These are phyloP conservation scores for Xylogone sp. DNA, from an alignment of 2,329 filamentous ascomycete species.

Conservation along the genomic window DNA sequence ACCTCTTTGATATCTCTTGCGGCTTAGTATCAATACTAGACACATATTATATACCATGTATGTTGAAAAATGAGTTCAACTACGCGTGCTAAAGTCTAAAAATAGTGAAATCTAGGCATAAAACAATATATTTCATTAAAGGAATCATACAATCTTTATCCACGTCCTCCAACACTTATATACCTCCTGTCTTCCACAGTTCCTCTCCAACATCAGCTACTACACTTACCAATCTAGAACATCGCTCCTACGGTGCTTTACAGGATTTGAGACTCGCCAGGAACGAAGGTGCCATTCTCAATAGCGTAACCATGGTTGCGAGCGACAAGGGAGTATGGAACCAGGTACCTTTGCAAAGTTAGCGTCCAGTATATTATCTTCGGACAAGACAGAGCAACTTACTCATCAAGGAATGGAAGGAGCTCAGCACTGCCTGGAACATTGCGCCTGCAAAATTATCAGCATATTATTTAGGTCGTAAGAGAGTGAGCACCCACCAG, in stretches of 20 bases:
- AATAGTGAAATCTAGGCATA: too few species aligned
- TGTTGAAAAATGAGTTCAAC: too few species aligned
- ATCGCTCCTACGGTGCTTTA: constrained; percentile 4
- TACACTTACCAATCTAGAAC: too few species aligned
- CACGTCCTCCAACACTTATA: too few species aligned
- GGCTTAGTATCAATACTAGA: too few species aligned
- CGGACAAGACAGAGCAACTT: constrained; percentile 11
- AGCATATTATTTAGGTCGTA: background rate
- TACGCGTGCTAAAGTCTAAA: too few species aligned
- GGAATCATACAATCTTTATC: too few species aligned
- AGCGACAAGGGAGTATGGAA: constrained; percentile 61
- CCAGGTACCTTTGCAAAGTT: constrained; percentile 43
- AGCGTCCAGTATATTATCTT: background rate
- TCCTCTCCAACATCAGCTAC: too few species aligned
- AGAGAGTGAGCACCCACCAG: constrained; percentile 12
- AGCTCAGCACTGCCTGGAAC: constrained; percentile 50
- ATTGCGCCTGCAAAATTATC: constrained; percentile 5
- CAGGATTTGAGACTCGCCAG: constrained; percentile 43
- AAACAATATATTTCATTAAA: too few species aligned
- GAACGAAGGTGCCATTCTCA: constrained; percentile 52
- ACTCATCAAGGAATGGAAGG: constrained; percentile 58
- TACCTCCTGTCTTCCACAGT: too few species aligned
- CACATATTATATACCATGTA: too few species aligned
- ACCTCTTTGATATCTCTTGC: too few species aligned
- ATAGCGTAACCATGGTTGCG: constrained; percentile 58